These are phyloP conservation scores for Pichia californica DNA, from an alignment of 805 yeast species.

Conservation along the genomic window DNA sequence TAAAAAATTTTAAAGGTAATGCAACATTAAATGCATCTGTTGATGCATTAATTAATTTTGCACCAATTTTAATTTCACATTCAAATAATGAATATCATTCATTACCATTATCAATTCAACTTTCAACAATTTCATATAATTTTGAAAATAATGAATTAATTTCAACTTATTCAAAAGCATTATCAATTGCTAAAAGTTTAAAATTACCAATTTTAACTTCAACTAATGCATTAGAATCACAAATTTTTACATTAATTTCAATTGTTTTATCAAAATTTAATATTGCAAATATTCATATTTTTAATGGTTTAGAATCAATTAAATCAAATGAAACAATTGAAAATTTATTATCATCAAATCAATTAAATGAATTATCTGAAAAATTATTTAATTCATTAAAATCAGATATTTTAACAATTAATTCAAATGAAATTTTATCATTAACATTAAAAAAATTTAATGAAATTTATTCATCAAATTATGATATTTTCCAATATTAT, in stretches of 20 bases:
- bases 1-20: slow-evolving; percentile 24
- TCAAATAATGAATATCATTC: slow-evolving; percentile 23
- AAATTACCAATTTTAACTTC: slow-evolving; percentile 69
- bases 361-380: slow-evolving; percentile 34
- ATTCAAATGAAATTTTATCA: slow-evolving; percentile 32
- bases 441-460: slow-evolving; percentile 40
- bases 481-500: slow-evolving; percentile 60
- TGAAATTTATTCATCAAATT: slow-evolving; percentile 45
- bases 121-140: slow-evolving; percentile 73
- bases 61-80: slow-evolving; percentile 44
- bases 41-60: slow-evolving; percentile 65
- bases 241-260: slow-evolving; percentile 59
- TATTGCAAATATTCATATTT: slow-evolving; percentile 61
- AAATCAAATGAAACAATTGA: slow-evolving; percentile 43
- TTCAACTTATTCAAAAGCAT: slow-evolving; percentile 57
- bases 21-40: slow-evolving; percentile 55
- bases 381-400: slow-evolving; percentile 30
- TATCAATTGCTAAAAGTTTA: slow-evolving; percentile 55
- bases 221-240: slow-evolving; percentile 53
- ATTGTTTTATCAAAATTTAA: slow-evolving; percentile 58
- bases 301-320: slow-evolving; percentile 69
- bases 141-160: slow-evolving; percentile 43
- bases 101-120: slow-evolving; percentile 61
- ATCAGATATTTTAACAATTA: slow-evolving; percentile 17
- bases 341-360: slow-evolving; percentile 38